Evolutionary conservation across 2,329 filamentous ascomycete genomes (phyloP).

Genomic region (Talaromyces sp.): DNA sequence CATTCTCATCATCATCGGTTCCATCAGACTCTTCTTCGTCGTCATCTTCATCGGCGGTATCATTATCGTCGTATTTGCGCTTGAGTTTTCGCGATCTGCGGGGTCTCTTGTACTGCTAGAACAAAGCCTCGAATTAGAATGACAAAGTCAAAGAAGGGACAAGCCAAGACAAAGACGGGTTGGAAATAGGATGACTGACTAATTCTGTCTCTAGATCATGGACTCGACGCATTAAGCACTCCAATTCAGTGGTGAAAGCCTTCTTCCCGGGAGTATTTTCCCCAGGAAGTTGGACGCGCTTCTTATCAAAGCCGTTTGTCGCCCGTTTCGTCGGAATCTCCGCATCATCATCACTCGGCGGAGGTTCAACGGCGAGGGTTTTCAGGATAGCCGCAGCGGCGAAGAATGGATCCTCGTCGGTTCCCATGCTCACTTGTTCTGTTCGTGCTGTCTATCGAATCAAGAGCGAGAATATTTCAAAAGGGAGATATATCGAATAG

Average conservation of each 20-base stretch:
- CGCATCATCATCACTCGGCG: slow-evolving; percentile 24
- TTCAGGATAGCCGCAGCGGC: slow-evolving; percentile 41
- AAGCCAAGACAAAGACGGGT: not conserved
- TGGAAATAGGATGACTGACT: slow-evolving; percentile 35
- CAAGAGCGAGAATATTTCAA: not conserved
- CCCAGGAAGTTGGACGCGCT: slow-evolving; percentile 68
- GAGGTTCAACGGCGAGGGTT: slow-evolving; percentile 40
- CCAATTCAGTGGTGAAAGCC: slow-evolving; percentile 75
- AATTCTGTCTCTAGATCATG: slow-evolving; percentile 78
- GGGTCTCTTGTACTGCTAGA: slow-evolving; percentile 35
- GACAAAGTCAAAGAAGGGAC: not conserved
- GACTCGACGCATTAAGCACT: slow-evolving; percentile 69
- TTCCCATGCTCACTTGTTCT: slow-evolving; percentile 36
- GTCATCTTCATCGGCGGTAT: slow-evolving; percentile 37
- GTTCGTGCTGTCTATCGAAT: not conserved
- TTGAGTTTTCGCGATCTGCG: slow-evolving; percentile 33
- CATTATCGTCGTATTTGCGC: slow-evolving; percentile 21
- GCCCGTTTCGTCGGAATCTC: slow-evolving; percentile 32
- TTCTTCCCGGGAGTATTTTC: slow-evolving; percentile 69
- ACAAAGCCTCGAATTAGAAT: slow-evolving; percentile 18
- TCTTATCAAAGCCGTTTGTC: slow-evolving; percentile 47
- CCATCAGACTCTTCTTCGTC: slow-evolving; percentile 21
- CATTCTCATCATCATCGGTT: slow-evolving; percentile 16
- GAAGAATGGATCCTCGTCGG: slow-evolving; percentile 45
- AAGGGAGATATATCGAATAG: not conserved